A percentile compares a stretch with the other conserved stretches of the same genome.
Evolutionary conservation across 495 filamentous ascomycete species (phyloP).

Genomic region (Trichoderma parareesei): DNA sequence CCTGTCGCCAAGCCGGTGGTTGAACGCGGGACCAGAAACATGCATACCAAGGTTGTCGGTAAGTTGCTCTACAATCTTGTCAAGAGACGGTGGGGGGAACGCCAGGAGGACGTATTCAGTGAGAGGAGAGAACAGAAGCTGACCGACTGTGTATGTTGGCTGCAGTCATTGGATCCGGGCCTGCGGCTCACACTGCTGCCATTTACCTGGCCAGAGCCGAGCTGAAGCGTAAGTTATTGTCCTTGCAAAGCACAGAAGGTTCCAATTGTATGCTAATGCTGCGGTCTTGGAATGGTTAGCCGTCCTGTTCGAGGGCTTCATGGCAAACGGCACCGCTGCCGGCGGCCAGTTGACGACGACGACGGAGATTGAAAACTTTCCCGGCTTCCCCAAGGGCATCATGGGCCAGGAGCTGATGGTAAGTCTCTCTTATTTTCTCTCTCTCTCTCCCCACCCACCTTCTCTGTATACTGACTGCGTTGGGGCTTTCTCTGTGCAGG

Average conservation of each 20-base stretch:
- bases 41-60: constrained; percentile 78
- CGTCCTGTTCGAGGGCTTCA: constrained; percentile 93
- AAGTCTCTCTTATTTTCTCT: constrained; percentile 13
- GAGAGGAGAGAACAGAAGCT: background rate
- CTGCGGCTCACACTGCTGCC: constrained; percentile 93
- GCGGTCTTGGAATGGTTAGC: constrained; percentile 36
- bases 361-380: constrained; percentile 96
- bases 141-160: constrained; percentile 18
- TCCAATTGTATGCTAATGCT: constrained; percentile 12
- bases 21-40: constrained; percentile 46
- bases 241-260: background rate
- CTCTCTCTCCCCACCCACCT: background rate
- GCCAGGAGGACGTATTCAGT: background rate
- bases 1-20: constrained; percentile 33
- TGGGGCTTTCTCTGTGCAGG: constrained; percentile 31
- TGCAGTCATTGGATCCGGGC: constrained; percentile 79
- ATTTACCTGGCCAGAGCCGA: constrained; percentile 94
- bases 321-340: constrained; percentile 92
- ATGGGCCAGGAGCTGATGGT: constrained; percentile 82
- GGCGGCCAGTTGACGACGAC: constrained; percentile 97
- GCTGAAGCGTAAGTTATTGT: constrained; percentile 49
- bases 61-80: constrained; percentile 25
- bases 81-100: background rate
- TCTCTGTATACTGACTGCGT: background rate
- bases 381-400: constrained; percentile 84